Evolutionary conservation across 352 stramenopile species (phyloP), one percentile per base, ranked within the genome.

Genomic region (Globisporangium canariense): DNA sequence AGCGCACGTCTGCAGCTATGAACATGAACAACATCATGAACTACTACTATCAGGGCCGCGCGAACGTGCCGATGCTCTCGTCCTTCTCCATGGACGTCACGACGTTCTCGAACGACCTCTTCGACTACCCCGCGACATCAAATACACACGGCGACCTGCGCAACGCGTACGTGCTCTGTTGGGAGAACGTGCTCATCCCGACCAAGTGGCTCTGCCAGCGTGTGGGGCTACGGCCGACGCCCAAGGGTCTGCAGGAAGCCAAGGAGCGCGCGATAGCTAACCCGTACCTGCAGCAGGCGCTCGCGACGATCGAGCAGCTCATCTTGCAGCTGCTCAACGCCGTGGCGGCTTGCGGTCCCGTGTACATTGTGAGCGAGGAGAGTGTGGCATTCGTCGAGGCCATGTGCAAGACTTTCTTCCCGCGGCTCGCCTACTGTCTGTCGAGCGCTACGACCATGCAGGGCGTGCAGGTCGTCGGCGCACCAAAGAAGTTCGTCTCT

Each of bases 331-430:
- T 90, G 25, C 70, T 90, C 52, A 87, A 67, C 9, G 69, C 74
- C 4, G 66, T 87, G 20, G 83, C 81, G 3, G 62, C 56, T 9
- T 74, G 74, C 22, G 81, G 81, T 0, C 81, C 81, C 11, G 74
- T 90, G 22, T 90, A 83, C 58, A 88, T 90, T 22, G 73, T 88
- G 6, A 88, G 81, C 46, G 79, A 90, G 43, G 74, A 90, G 53
- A 85, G 74, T 51, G 75, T 79, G 50, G 67, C 75, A 51, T 90
- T 87, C 43, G 76, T 90, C 6, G 81, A 90, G 66, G 73, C 70
- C 40, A 75, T 79, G 60, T 90, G 77, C 76, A 76, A 75, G 51
- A 68, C 74, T 7, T 86, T 90, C 51, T 90, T 90, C 62, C 81
- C 81, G 20, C 73, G 81, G 32, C 67, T 90, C 22, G 79, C 79